A percentile compares a stretch with the other conserved stretches of the same genome.
Evolutionary conservation across 2,329 filamentous ascomycete genomes (phyloP).

Genomic region (Orbilia ellipsospora): DNA sequence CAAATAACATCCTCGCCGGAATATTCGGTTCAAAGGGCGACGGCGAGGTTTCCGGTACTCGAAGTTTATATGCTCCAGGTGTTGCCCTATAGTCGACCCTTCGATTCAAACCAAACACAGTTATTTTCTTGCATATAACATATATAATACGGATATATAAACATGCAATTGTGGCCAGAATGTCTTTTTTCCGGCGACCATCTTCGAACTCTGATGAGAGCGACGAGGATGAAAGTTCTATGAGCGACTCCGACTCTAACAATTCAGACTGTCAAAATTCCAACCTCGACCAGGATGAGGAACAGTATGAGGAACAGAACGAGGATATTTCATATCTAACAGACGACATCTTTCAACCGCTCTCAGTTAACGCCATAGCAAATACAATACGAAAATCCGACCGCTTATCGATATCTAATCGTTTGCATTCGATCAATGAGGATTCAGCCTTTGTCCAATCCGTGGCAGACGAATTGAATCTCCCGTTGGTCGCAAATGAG

Average conservation of each 20-base stretch:
- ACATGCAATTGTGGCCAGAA: slow-evolving; percentile 10
- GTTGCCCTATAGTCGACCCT: background rate
- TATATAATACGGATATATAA: background rate
- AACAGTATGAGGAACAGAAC: slow-evolving; percentile 1
- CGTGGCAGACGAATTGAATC: slow-evolving; percentile 68
- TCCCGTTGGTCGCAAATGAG: slow-evolving; percentile 90
- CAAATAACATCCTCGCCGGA: background rate
- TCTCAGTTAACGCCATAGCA: slow-evolving; percentile 44
- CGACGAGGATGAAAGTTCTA: slow-evolving; percentile 9
- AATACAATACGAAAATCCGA: slow-evolving; percentile 69
- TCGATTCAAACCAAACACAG: background rate
- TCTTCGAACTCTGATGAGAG: slow-evolving; percentile 44
- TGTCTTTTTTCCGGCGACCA: slow-evolving; percentile 52
- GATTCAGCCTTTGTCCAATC: slow-evolving; percentile 79
- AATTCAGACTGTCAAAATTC: background rate
- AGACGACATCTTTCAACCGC: slow-evolving; percentile 24
- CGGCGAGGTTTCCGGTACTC: too few species aligned
- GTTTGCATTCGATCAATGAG: slow-evolving; percentile 78
- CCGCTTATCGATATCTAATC: slow-evolving; percentile 81
- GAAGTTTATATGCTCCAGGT: too few species aligned
- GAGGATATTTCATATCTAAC: background rate
- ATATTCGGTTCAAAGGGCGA: too few species aligned
- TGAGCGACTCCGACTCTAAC: slow-evolving; percentile 10
- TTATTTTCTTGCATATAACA: background rate
- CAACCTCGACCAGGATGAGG: background rate